Evolutionary conservation across 1,284 basidiomycete species (phyloP), one percentile per base, ranked within the genome.

Genomic region (Cutaneotrichosporon mucoides): DNA sequence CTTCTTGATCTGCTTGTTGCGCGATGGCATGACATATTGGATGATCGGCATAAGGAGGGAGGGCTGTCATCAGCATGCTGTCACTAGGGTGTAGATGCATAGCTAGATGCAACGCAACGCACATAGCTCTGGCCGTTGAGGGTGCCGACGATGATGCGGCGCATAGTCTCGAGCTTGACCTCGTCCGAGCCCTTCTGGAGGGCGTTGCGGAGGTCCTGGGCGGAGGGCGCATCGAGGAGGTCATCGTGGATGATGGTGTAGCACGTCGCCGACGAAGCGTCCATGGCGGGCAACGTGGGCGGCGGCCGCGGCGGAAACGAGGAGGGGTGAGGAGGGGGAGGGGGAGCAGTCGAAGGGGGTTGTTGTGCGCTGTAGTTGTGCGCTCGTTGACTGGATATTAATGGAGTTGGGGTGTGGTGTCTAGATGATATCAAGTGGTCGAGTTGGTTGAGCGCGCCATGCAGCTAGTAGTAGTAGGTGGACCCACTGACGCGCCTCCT

Each of bases 1-100:
- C 83, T 99, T 99, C 85, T 99, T 99, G 75, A 99, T 86, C 69
- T 90, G 88, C 82, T 99, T 99, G 82, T 90, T 94, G 75, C 88
- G 87, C 63, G 89, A 92, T 33, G 96, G 96, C 82, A 99, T 83
- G 57, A 94, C 88, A 81, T 88, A 98, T 84, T 99, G 96, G 69
- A 99, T 98, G 79, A 99, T 89, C 15, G 94, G 92, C 95, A 99
- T 99, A 79, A 99, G 85, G 55, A 98, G 79, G 52, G 85, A 82
- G 16, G 93, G 91, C 88, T 96, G 77, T 9, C 4, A 40, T 46
- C 35, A 52, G 35, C 63, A 35, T 15, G 16, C 11, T 9, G 49
- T 16, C 46, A 38, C 46, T 10, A 34, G 44, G 46, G 16, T 2
- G 37, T 40, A 9, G 38, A 40, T 8, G 38, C 38, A 40, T 24